Base-by-base conservation (phyloP, 495 filamentous ascomycete species). In the Opeltia flavorubescens region DNA sequence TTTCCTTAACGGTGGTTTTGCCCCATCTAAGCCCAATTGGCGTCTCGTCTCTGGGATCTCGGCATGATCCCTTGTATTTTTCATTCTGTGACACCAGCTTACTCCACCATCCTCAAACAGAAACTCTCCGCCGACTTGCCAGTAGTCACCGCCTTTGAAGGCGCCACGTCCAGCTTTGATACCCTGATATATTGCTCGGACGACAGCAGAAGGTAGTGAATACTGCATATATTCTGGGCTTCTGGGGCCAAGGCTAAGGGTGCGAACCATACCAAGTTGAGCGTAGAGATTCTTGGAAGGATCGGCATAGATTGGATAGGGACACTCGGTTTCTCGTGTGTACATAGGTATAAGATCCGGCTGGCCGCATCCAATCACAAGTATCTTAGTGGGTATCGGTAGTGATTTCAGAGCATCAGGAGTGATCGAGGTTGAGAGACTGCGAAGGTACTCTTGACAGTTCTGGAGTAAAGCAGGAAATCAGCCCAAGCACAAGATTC, bases 31-130 rank as follows among this genome's bases (percentile, higher is more conserved):
- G 2, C 78, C 81, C 25, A 87, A 58, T 33, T 85, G 60, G 58
- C 70, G 63, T 62, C 73, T 67, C 33, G 89, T 47, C 46, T 78
- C 73, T 1, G 68, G 57, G 0, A 91, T 62, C 68, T 86, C 84
- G 1, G 73, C 70, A 55, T 95, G 88, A 55, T 87, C 84, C 33
- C 86, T 59, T 23, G 84, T 88, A 44, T 74, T 83, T 54, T 66
- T 65, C 86, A 95, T 95, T 2, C 87, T 72, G 62, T 88, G 83
- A 55, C 81, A 88, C 86, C 87, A 94, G 2, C 73, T 75, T 1
- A 84, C 73, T 36, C 63, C 58, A 57, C 78, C 80, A 34, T 74
- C 71, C 7, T 86, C 83, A 53, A 87, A 89, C 34, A 94, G 48
- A 54, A 93, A 88, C 62, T 94, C 88, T 0, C 86, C 88, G 2